Base-by-base conservation (phyloP, 305 asterid genomes). In the Fraxinus nigra region DNA sequence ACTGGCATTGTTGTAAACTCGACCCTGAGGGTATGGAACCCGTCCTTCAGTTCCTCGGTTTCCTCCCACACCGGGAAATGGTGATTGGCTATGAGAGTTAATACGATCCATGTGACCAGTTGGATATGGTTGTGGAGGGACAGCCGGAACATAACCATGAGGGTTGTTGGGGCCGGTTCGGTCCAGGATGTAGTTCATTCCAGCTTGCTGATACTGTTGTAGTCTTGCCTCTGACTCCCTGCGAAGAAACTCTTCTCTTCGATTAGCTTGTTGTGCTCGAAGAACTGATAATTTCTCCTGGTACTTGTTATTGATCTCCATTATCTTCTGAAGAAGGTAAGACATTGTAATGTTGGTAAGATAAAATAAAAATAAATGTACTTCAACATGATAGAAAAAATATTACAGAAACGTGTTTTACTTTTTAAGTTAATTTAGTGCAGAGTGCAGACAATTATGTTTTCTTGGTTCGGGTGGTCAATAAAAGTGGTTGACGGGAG, bases 161-260 rank as follows among this genome's bases (percentile, higher is more conserved):
- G 75, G 73, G 33, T 81, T 48, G 72, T 63, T 43, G 65, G 76
- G 20, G 56, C 79, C 67, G 1, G 38, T 61, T 75, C 22, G 28
- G 24, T 0, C 20, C 16, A 16, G 76, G 59, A 11, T 33, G 26
- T 43, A 65, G 59, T 22, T 26, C 3, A 14, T 76, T 76, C 76
- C 84, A 61, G 80, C 77, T 76, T 63, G 69, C 59, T 76, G 72
- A 48, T 81, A 65, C 75, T 81, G 76, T 35, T 63, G 76, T 4
- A 81, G 77, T 43, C 78, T 54, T 40, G 43, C 77, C 22, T 75
- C 72, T 81, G 84, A 81, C 30, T 81, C 84, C 67, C 76, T 81
- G 16, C 65, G 80, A 81, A 81, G 84, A 81, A 75, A 61, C 14
- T 76, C 76, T n/a, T 81, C 84, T 81, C 84, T 81, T 73, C 72